Conservation (phyloP, 2,329 filamentous ascomycete genomes). For the Fusarium sulawesiense region DNA sequence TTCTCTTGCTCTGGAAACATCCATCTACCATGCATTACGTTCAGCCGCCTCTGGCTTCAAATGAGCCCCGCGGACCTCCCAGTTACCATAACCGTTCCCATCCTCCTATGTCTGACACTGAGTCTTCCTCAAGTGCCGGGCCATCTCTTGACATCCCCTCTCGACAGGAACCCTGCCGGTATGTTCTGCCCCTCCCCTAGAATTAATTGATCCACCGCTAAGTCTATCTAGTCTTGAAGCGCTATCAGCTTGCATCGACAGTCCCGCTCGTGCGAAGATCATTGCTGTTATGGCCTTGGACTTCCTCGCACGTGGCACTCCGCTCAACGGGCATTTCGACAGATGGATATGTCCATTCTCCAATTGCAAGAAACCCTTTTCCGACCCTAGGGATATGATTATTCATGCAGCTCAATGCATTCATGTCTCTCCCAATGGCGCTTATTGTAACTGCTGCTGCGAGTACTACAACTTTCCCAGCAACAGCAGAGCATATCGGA, state of each 20-base stretch:
- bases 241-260: accelerated
- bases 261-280: accelerated
- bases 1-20: accelerated
- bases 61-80: not conserved
- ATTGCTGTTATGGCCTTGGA: not conserved
- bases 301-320: not conserved
- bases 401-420: not conserved
- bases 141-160: not conserved
- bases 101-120: accelerated
- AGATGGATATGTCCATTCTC: not conserved
- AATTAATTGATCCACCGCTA: accelerated
- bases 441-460: not conserved
- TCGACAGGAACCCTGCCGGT: not conserved
- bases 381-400: not conserved
- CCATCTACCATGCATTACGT: accelerated
- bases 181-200: accelerated
- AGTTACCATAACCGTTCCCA: accelerated
- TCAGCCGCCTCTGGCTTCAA: not conserved
- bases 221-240: not conserved
- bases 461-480: not conserved
- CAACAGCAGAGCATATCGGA: accelerated
- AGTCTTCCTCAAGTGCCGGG: accelerated
- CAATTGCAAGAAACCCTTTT: not conserved
- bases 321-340: not conserved
- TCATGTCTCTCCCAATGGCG: not conserved